These are phyloP conservation scores for Mucor irregularis DNA, from an alignment of 371 early-diverging fungal species.

Conservation along the genomic window DNA sequence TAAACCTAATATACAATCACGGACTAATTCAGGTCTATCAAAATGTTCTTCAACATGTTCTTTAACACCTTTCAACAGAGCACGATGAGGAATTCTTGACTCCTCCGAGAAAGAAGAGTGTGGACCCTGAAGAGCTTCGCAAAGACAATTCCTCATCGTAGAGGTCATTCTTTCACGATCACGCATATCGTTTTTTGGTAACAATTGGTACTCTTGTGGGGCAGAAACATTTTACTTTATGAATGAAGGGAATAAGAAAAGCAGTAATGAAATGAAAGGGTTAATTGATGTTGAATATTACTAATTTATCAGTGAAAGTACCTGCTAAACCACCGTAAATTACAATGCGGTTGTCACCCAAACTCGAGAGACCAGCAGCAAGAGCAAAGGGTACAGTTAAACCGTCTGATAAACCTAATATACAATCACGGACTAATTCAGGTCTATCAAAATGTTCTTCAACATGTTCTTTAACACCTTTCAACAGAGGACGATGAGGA, in stretches of 20 bases:
- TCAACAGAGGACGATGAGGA: slow-evolving; percentile 31
- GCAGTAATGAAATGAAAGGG: background rate
- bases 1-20: slow-evolving; percentile 67
- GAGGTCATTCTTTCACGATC: background rate
- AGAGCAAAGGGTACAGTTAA: slow-evolving; percentile 79
- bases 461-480: slow-evolving; percentile 40
- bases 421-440: slow-evolving; percentile 67
- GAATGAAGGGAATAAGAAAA: background rate
- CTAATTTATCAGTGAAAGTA: too few species aligned
- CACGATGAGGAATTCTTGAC: slow-evolving; percentile 38
- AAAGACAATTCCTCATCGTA: slow-evolving; percentile 19
- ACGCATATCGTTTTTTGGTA: slow-evolving; percentile 1
- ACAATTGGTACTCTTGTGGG: slow-evolving; percentile 9
- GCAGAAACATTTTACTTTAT: background rate
- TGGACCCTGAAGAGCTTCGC: background rate
- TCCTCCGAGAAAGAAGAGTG: background rate
- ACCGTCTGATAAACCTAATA: slow-evolving; percentile 72
- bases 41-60: slow-evolving; percentile 66
- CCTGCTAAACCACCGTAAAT: slow-evolving; percentile 71
- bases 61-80: slow-evolving; percentile 24
- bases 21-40: slow-evolving; percentile 63
- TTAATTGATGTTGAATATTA: too few species aligned
- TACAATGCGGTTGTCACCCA: slow-evolving; percentile 60
- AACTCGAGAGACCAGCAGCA: slow-evolving; percentile 68
- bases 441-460: slow-evolving; percentile 69